A percentile compares a stretch with the other conserved stretches of the same genome.
Conservation (phyloP, 2,329 filamentous ascomycete species). For the Anthostomella pinea region DNA sequence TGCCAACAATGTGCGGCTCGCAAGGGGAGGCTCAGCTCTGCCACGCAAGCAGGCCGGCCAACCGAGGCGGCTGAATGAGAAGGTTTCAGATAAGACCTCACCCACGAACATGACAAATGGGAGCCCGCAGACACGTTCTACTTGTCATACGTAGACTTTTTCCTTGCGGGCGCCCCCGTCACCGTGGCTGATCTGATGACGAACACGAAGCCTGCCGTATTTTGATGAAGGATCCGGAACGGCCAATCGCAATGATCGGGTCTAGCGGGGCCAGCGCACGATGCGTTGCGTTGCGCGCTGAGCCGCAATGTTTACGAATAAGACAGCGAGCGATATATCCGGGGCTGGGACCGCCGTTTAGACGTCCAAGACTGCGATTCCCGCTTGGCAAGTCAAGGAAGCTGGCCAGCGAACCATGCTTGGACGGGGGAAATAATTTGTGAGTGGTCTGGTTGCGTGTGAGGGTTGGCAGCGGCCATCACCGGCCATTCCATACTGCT, state of each 20-base stretch:
- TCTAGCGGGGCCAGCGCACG: constrained; percentile 10
- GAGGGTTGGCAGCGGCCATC: too few relatives aligned
- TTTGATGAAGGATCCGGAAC: constrained; percentile 20
- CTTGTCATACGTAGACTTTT: constrained; percentile 1
- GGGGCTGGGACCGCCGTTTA: too few relatives aligned
- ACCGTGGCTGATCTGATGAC: constrained; percentile 2
- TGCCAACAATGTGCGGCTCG: constrained; percentile 22
- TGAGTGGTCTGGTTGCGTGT: too few relatives aligned
- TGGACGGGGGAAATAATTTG: too few relatives aligned
- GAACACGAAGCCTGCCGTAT: constrained; percentile 10
- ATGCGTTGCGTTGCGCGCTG: constrained; percentile 8
- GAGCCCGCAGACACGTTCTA: constrained; percentile 3
- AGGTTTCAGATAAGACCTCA: constrained; percentile 12
- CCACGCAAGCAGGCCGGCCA: constrained; percentile 11
- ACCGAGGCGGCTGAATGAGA: constrained; percentile 13
- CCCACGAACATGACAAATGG: constrained; percentile 9
- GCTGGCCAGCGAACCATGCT: too few relatives aligned
- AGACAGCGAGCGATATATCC: too few relatives aligned
- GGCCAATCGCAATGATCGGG: constrained; percentile 20
- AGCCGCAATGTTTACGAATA: constrained; percentile 13
- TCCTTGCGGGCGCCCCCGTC: too few relatives aligned
- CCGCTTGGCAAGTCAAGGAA: too few relatives aligned
- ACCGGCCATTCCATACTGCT: too few relatives aligned
- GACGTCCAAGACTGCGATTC: too few relatives aligned
- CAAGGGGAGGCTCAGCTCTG: constrained; percentile 18